A percentile compares a stretch with the other conserved stretches of the same genome.
Conservation (phyloP, 768 basidiomycete species). For the Tulasnella sp. region DNA sequence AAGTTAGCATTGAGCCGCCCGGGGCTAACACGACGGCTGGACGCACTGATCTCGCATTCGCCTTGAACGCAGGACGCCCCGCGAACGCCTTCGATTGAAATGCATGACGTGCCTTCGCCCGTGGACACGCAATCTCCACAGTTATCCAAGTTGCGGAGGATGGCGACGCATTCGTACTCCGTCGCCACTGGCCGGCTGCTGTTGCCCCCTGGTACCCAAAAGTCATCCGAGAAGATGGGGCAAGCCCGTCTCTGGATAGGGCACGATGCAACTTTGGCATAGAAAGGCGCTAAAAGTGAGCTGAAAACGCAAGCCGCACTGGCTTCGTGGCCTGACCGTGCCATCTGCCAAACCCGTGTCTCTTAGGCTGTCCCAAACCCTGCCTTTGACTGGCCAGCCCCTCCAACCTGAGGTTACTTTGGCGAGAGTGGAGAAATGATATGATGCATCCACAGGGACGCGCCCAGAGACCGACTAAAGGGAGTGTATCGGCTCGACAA, state of each 20-base stretch:
- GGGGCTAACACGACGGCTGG: neutral
- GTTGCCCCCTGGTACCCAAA: neutral
- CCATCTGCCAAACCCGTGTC: neutral
- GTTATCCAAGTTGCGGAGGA: conserved; percentile 51
- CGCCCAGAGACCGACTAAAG: neutral
- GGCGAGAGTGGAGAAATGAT: neutral
- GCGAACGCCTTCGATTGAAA: conserved; percentile 7
- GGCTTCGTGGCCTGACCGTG: neutral
- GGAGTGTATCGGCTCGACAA: neutral
- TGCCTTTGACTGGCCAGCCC: neutral
- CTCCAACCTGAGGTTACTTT: neutral
- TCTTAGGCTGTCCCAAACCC: neutral
- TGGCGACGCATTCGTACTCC: neutral
- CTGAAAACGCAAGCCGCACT: neutral
- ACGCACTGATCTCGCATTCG: neutral
- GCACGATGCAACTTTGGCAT: neutral
- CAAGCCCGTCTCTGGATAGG: neutral
- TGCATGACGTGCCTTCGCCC: conserved; percentile 1
- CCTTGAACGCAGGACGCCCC: conserved; percentile 6
- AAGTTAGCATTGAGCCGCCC: neutral
- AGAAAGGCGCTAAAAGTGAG: neutral
- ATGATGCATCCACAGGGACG: neutral
- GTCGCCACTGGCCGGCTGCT: neutral
- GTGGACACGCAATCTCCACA: conserved; percentile 61
- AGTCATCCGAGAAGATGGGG: neutral